phyloP scores from a whole-genome alignment of 805 yeast species.

The Suhomyces pyralidae region DNA sequence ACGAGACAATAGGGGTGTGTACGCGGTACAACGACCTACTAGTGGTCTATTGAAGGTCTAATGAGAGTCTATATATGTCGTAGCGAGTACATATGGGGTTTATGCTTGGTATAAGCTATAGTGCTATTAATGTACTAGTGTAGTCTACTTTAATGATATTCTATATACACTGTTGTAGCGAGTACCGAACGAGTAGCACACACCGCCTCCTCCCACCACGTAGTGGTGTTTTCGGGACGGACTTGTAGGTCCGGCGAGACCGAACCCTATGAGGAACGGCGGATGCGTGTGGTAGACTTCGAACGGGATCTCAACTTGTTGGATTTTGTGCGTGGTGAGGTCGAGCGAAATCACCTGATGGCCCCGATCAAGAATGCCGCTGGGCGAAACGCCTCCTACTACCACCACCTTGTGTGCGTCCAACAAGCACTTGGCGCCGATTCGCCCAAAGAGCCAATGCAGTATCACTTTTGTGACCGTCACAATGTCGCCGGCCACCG shows the following conservation, averaged over 20 bases:
- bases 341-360: slow-evolving; percentile 33
- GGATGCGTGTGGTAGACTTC: slow-evolving; percentile 41
- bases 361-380: slow-evolving; percentile 25
- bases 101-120: too few species aligned
- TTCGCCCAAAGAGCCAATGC: slow-evolving; percentile 40
- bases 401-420: slow-evolving; percentile 38
- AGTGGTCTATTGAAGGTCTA: too few species aligned
- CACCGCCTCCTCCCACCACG: slow-evolving; percentile 69
- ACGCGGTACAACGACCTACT: too few species aligned
- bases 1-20: too few species aligned
- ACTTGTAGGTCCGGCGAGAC: slow-evolving; percentile 20
- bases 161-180: slow-evolving; percentile 26
- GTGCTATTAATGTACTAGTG: not conserved
- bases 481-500: slow-evolving; percentile 13
- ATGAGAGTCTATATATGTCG: too few species aligned
- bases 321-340: slow-evolving; percentile 4
- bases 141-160: not conserved
- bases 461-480: slow-evolving; percentile 4
- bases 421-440: slow-evolving; percentile 44
- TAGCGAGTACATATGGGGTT: too few species aligned
- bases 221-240: slow-evolving; percentile 13
- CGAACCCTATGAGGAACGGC: slow-evolving; percentile 55
- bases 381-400: slow-evolving; percentile 57
- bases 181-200: slow-evolving; percentile 76
- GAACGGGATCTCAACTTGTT: slow-evolving; percentile 26